A percentile compares a stretch with the other conserved stretches of the same genome.
These are phyloP conservation scores for Populus hybrid DNA, from an alignment of 441 rosid species.

Conservation along the genomic window DNA sequence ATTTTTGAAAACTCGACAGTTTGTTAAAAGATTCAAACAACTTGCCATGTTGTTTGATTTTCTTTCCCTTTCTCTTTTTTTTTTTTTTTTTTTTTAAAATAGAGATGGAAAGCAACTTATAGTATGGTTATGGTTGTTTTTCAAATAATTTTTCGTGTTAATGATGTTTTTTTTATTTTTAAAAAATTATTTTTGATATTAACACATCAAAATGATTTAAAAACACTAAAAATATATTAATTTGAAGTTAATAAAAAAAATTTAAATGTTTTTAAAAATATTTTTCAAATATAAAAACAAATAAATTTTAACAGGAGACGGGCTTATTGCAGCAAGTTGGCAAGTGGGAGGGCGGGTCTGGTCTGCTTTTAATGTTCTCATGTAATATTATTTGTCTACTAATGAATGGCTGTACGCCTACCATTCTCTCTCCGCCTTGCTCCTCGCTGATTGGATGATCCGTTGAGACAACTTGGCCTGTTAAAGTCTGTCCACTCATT, in stretches of 20 bases:
- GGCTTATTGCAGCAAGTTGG: slow-evolving; percentile 34
- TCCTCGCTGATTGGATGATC: slow-evolving; percentile 22
- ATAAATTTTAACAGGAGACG: background rate
- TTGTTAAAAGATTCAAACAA: background rate
- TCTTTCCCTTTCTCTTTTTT: background rate
- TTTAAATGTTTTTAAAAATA: too few relatives aligned
- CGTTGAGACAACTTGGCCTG: too few relatives aligned
- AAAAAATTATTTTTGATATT: too few relatives aligned
- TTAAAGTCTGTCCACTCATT: background rate
- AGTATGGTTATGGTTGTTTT: too few relatives aligned
- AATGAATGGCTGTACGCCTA: slow-evolving; percentile 13
- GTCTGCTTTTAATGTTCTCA: slow-evolving; percentile 21
- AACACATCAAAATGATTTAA: too few relatives aligned
- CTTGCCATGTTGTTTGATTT: background rate
- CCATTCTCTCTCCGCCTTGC: background rate
- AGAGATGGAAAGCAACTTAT: slow-evolving; percentile 24
- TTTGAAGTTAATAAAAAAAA: too few relatives aligned
- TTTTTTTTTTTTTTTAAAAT: too few relatives aligned
- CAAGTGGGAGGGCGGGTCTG: background rate
- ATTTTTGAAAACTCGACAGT: background rate
- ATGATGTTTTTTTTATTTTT: too few relatives aligned
- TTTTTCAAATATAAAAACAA: too few relatives aligned
- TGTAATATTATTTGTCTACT: slow-evolving; percentile 10
- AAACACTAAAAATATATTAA: too few relatives aligned
- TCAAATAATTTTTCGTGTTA: too few relatives aligned